Percentiles rank a stretch among this genome's conserved stretches.
These are phyloP conservation scores for Diaporthe nobilis DNA, from an alignment of 2,329 filamentous ascomycete genomes.

Conservation along the genomic window DNA sequence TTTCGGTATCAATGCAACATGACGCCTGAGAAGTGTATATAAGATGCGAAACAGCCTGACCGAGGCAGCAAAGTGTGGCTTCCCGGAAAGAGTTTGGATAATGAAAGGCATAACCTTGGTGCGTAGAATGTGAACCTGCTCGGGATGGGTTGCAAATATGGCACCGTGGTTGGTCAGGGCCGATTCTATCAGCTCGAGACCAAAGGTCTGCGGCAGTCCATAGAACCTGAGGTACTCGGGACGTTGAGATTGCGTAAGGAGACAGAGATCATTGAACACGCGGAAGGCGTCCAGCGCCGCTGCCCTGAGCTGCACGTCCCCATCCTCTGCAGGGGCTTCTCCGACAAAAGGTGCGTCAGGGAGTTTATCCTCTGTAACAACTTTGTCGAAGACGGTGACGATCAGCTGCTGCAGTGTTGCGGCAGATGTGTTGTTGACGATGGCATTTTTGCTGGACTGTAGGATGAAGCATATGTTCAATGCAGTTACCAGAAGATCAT, in stretches of 20 bases:
- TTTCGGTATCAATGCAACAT: constrained; percentile 79
- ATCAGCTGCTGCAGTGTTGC: constrained; percentile 97
- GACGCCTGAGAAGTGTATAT: constrained; percentile 83
- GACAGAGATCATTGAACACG: constrained; percentile 91
- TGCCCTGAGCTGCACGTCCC: constrained; percentile 75
- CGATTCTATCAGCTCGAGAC: constrained; percentile 92
- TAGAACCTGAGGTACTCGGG: constrained; percentile 87
- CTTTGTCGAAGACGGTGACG: constrained; percentile 93
- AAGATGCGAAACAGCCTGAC: constrained; percentile 87
- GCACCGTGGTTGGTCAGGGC: constrained; percentile 87
- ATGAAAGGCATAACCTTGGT: constrained; percentile 86
- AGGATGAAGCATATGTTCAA: constrained; percentile 93
- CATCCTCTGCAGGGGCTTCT: constrained; percentile 77
- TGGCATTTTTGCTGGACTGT: constrained; percentile 91
- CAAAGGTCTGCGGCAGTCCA: constrained; percentile 84
- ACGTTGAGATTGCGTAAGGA: constrained; percentile 86
- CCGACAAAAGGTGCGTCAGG: constrained; percentile 71
- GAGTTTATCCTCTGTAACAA: constrained; percentile 83
- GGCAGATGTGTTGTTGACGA: constrained; percentile 95
- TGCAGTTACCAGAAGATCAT: constrained; percentile 83
- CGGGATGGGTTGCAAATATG: constrained; percentile 82
- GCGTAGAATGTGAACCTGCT: constrained; percentile 85
- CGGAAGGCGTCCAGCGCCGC: constrained; percentile 89
- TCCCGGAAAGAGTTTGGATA: constrained; percentile 82
- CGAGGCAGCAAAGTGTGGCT: constrained; percentile 83